These are phyloP conservation scores for Citrus unshiu DNA, from an alignment of 345 rosid genomes.

Conservation along the genomic window DNA sequence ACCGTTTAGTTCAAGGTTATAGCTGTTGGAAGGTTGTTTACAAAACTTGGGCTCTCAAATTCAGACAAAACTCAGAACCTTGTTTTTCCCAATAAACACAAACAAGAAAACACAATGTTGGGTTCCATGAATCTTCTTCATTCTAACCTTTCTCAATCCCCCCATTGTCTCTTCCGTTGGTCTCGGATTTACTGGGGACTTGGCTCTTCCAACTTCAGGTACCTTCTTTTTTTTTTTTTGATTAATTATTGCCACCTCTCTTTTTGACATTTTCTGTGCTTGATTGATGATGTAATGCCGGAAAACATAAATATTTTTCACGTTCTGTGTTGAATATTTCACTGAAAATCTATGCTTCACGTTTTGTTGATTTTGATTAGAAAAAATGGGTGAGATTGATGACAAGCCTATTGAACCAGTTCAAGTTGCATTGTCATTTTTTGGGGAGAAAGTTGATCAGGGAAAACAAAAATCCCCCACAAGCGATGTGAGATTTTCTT, in stretches of 20 bases:
- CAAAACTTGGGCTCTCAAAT: background rate
- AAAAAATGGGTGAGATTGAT: constrained; percentile 49
- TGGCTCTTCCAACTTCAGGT: background rate
- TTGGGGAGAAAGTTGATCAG: constrained; percentile 32
- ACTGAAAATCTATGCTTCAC: background rate
- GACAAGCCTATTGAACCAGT: constrained; percentile 50
- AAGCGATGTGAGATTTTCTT: constrained; percentile 25
- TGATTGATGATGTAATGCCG: background rate
- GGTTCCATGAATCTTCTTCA: background rate
- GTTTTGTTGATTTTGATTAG: background rate
- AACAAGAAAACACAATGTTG: background rate
- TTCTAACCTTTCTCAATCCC: background rate
- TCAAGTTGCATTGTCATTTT: constrained; percentile 43
- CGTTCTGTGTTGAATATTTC: background rate
- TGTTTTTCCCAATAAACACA: constrained; percentile 6
- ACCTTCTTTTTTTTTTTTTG: background rate
- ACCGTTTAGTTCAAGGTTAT: background rate
- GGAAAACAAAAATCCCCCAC: constrained; percentile 18
- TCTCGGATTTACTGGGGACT: background rate
- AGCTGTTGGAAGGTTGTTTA: background rate
- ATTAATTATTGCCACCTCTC: background rate
- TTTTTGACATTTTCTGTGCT: background rate
- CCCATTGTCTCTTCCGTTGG: background rate
- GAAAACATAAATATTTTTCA: background rate
- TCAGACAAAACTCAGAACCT: constrained; percentile 6